These are phyloP conservation scores for Cytospora chrysosperma DNA, from an alignment of 2,329 filamentous ascomycete genomes.

Conservation along the genomic window DNA sequence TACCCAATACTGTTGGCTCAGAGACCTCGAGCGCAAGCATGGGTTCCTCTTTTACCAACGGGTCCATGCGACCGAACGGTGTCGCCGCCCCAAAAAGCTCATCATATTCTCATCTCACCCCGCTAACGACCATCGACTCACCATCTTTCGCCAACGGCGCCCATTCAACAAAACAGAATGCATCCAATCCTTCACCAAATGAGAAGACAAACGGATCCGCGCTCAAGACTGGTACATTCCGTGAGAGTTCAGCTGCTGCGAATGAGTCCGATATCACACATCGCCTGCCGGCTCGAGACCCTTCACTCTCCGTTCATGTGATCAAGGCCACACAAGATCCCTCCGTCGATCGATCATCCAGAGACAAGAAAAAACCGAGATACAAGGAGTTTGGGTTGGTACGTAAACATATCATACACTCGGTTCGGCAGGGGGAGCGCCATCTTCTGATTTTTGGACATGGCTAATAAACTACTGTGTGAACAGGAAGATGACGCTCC, in stretches of 20 bases:
- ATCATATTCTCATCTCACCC: slow-evolving; percentile 48
- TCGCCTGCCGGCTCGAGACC: slow-evolving; percentile 58
- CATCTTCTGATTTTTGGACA: slow-evolving; percentile 41
- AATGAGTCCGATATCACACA: slow-evolving; percentile 34
- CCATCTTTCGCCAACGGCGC: slow-evolving; percentile 49
- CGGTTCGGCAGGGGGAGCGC: slow-evolving; percentile 53
- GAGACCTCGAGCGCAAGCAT: slow-evolving; percentile 71
- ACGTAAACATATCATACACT: slow-evolving; percentile 53
- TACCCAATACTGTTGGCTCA: slow-evolving; percentile 69
- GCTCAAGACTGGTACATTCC: slow-evolving; percentile 30
- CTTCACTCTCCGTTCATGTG: slow-evolving; percentile 52
- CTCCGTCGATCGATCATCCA: slow-evolving; percentile 52
- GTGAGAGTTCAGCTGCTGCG: slow-evolving; percentile 36
- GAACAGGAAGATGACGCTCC: slow-evolving; percentile 76
- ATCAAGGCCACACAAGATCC: slow-evolving; percentile 63
- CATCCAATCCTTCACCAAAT: slow-evolving; percentile 52
- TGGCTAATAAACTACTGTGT: slow-evolving; percentile 49
- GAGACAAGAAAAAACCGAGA: slow-evolving; percentile 56
- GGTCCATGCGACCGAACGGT: slow-evolving; percentile 40
- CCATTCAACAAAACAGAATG: slow-evolving; percentile 52
- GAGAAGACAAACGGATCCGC: slow-evolving; percentile 34
- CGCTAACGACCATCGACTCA: slow-evolving; percentile 53
- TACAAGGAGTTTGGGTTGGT: slow-evolving; percentile 66
- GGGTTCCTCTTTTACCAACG: slow-evolving; percentile 69
- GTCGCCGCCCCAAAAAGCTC: slow-evolving; percentile 39